These are phyloP conservation scores for Anastatica hierochuntica DNA, from an alignment of 345 rosid species.

Conservation along the genomic window DNA sequence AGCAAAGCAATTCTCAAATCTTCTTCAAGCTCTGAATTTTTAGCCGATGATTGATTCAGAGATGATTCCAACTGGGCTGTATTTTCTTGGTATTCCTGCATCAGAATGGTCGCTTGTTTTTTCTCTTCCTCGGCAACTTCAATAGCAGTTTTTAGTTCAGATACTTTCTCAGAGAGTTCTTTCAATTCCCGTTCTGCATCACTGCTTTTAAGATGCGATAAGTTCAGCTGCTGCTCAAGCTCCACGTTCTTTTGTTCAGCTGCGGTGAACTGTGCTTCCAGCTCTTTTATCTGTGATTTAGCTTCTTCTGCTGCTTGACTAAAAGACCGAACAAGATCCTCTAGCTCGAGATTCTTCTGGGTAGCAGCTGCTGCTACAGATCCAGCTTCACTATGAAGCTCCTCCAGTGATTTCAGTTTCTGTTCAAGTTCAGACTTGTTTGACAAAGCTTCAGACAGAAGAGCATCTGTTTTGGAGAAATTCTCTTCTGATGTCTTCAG, in stretches of 20 bases:
- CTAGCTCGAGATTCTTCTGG: constrained; percentile 67
- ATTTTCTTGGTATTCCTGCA: constrained; percentile 47
- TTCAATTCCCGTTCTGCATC: constrained; percentile 50
- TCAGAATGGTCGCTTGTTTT: constrained; percentile 33
- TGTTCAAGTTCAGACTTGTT: constrained; percentile 61
- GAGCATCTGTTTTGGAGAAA: constrained; percentile 52
- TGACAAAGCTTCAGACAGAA: constrained; percentile 59
- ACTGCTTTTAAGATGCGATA: constrained; percentile 38
- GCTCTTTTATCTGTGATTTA: constrained; percentile 52
- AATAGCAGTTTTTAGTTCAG: constrained; percentile 42
- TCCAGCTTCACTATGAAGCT: constrained; percentile 47
- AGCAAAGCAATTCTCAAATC: constrained; percentile 40
- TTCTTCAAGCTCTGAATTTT: constrained; percentile 48
- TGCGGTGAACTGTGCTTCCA: constrained; percentile 46
- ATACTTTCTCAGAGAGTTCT: constrained; percentile 42
- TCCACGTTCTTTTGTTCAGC: constrained; percentile 66
- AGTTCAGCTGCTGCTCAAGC: constrained; percentile 60
- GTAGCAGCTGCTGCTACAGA: constrained; percentile 55
- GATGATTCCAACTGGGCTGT: constrained; percentile 44
- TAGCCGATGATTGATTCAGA: constrained; percentile 35
- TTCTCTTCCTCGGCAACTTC: constrained; percentile 54
- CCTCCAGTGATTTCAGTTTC: constrained; percentile 66
- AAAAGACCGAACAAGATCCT: constrained; percentile 44
- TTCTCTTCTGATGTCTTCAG: constrained; percentile 59
- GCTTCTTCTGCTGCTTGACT: constrained; percentile 59